Evolutionary conservation across 352 stramenopile genomes (phyloP).

Genomic region (Phytophthora meadii): DNA sequence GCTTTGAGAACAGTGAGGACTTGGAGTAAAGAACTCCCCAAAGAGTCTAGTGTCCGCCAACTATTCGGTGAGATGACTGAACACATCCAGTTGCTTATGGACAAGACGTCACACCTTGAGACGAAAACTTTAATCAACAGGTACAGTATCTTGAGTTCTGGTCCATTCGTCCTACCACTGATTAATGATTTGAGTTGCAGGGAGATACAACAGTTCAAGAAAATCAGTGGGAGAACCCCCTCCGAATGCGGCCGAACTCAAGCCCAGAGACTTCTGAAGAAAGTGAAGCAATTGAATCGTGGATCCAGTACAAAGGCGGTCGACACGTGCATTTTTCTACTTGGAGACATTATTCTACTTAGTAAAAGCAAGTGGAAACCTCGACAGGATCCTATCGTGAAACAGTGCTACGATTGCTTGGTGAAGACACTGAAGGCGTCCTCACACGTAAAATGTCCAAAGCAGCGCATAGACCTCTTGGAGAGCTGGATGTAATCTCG

Average conservation of each 20-base stretch:
- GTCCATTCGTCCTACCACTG: neutral
- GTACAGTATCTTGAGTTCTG: too few relatives aligned
- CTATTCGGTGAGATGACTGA: neutral
- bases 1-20: conserved; percentile 3
- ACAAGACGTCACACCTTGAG: too few relatives aligned
- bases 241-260: neutral
- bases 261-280: neutral
- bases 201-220: conserved; percentile 6
- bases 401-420: neutral
- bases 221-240: neutral
- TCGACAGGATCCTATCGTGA: neutral
- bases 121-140: too few relatives aligned
- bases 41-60: neutral
- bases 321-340: neutral
- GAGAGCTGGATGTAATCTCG: neutral
- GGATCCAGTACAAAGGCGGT: neutral
- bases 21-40: conserved; percentile 4
- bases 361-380: neutral
- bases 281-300: neutral
- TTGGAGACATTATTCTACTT: neutral
- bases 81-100: neutral
- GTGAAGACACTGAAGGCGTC: neutral
- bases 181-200: neutral
- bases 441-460: too few relatives aligned
- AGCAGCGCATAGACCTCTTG: neutral